Evolutionary conservation across 164 flowering plant species (phyloP).

Genomic region (Magnolia officinalis): DNA sequence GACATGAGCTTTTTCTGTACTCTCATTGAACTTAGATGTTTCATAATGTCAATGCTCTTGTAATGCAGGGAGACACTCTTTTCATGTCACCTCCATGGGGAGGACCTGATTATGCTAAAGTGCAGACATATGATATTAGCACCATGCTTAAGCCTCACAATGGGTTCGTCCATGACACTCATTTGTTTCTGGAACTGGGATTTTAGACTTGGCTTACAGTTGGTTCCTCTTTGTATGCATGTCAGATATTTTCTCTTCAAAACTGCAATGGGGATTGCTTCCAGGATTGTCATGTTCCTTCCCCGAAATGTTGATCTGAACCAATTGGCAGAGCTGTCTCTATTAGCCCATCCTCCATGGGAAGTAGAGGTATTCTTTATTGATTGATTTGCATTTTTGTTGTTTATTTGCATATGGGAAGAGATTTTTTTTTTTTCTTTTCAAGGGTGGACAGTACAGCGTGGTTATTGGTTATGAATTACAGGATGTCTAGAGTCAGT

Average conservation of each 20-base stretch:
- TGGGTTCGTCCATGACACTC: constrained; percentile 43
- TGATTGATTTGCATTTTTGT: not conserved
- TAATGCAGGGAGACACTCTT: constrained; percentile 70
- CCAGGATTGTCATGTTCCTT: constrained; percentile 82
- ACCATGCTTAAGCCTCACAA: constrained; percentile 83
- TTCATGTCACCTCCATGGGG: constrained; percentile 99
- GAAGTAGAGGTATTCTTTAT: constrained; percentile 59
- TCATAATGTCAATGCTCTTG: not conserved
- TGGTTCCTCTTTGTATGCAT: constrained; percentile 7
- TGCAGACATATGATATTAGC: constrained; percentile 51
- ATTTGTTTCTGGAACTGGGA: not conserved
- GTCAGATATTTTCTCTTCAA: constrained; percentile 59
- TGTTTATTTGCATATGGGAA: too few relatives aligned
- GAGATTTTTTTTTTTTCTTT: too few relatives aligned
- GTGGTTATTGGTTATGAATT: too few relatives aligned
- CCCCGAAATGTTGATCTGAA: constrained; percentile 83
- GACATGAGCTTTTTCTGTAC: not conserved
- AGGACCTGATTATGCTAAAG: constrained; percentile 81
- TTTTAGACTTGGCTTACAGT: not conserved
- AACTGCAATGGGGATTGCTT: constrained; percentile 53
- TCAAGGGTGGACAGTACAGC: too few relatives aligned
- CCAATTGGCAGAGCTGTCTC: constrained; percentile 76
- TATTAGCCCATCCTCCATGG: constrained; percentile 66
- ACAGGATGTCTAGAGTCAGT: too few relatives aligned
- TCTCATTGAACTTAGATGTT: not conserved